Evolutionary conservation across 768 basidiomycete species (phyloP).

Genomic region (Kwoniella bestiolae): DNA sequence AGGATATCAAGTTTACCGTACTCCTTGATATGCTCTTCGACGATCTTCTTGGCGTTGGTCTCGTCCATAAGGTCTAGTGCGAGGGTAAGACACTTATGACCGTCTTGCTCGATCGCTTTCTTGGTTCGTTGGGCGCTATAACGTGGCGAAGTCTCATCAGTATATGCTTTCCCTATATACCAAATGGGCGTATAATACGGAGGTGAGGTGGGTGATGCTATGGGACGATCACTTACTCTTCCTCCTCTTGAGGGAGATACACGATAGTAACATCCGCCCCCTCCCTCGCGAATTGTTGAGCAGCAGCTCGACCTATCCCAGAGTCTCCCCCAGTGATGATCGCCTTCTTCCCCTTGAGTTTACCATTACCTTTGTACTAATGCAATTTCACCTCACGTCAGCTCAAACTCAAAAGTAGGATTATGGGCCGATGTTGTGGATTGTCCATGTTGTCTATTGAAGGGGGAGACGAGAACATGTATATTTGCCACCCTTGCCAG

Average conservation of each 20-base stretch:
- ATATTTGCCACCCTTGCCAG: too few species aligned
- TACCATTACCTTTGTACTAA: slow-evolving; percentile 64
- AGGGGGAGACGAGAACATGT: too few species aligned
- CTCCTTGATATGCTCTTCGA: slow-evolving; percentile 62
- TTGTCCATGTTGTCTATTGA: too few species aligned
- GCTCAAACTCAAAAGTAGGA: background rate
- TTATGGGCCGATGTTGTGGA: background rate
- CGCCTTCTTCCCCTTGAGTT: slow-evolving; percentile 58
- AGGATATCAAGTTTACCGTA: slow-evolving; percentile 62
- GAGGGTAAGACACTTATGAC: slow-evolving; percentile 56
- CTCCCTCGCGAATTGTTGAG: slow-evolving; percentile 59
- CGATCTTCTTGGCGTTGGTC: slow-evolving; percentile 60
- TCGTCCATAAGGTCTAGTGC: slow-evolving; percentile 61
- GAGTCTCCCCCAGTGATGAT: slow-evolving; percentile 52
- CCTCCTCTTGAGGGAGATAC: slow-evolving; percentile 66
- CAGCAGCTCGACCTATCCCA: slow-evolving; percentile 52
- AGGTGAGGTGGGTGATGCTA: background rate
- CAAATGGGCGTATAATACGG: background rate
- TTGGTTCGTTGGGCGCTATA: slow-evolving; percentile 61
- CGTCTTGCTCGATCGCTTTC: slow-evolving; percentile 61
- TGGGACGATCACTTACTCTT: slow-evolving; percentile 63
- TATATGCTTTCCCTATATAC: too few species aligned
- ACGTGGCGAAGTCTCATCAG: background rate
- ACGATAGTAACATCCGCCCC: slow-evolving; percentile 60
- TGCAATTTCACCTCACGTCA: slow-evolving; percentile 10